These are phyloP conservation scores for Wickerhamomyces hampshirensis DNA, from an alignment of 805 yeast species.

Conservation along the genomic window DNA sequence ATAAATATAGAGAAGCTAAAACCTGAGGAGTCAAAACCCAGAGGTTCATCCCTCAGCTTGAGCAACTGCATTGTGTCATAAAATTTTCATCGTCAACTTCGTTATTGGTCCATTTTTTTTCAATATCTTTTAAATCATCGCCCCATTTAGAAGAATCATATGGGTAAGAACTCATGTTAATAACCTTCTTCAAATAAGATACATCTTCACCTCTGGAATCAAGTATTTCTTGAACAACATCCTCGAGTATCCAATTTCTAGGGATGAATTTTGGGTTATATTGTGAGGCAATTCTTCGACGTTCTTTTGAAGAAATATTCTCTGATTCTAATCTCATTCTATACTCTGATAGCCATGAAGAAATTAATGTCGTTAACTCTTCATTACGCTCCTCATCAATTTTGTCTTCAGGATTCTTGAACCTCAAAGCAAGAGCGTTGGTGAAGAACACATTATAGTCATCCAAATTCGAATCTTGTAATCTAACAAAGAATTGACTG, in stretches of 20 bases:
- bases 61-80: conserved; percentile 76
- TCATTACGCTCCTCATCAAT: conserved; percentile 32
- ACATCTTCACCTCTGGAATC: conserved; percentile 48
- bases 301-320: conserved; percentile 33
- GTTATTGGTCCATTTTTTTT: conserved; percentile 47
- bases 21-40: too few species aligned
- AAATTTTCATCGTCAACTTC: conserved; percentile 46
- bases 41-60: conserved; percentile 29
- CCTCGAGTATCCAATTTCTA: conserved; percentile 80
- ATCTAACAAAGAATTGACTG: conserved; percentile 66
- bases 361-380: conserved; percentile 37
- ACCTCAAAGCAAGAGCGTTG: conserved; percentile 14
- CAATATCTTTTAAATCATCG: conserved; percentile 52
- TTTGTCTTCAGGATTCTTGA: conserved; percentile 24
- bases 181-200: conserved; percentile 51
- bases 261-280: conserved; percentile 81
- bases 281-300: conserved; percentile 37
- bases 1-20: too few species aligned
- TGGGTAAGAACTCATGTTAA: conserved; percentile 72
- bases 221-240: conserved; percentile 58
- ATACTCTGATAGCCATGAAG: conserved; percentile 51
- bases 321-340: conserved; percentile 36
- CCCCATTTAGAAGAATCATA: conserved; percentile 69
- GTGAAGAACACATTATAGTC: conserved; percentile 28
- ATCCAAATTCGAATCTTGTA: conserved; percentile 46